Evolutionary conservation across 495 filamentous ascomycete species (phyloP).

Genomic region (Aspergillus sclerotioniger): DNA sequence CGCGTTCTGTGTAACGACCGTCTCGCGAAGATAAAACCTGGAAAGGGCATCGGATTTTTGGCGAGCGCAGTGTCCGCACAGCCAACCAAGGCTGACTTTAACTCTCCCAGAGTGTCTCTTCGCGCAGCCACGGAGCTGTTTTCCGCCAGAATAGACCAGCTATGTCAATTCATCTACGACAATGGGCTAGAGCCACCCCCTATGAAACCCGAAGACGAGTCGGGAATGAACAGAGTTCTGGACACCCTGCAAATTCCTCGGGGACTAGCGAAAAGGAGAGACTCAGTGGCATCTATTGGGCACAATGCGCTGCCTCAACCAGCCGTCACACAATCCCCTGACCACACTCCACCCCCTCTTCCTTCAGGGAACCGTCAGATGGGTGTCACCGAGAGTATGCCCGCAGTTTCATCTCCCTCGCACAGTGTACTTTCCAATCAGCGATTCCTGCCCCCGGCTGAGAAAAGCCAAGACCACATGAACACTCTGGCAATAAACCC

Average conservation of each 20-base stretch:
- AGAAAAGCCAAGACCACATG: constrained; percentile 21
- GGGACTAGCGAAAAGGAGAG: constrained; percentile 18
- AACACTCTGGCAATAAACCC: constrained; percentile 26
- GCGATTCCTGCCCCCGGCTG: constrained; percentile 17
- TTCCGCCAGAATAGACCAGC: constrained; percentile 45
- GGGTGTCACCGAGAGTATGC: constrained; percentile 5
- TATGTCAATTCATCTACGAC: constrained; percentile 46
- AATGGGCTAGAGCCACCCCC: constrained; percentile 40
- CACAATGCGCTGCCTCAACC: neutral
- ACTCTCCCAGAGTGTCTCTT: constrained; percentile 40
- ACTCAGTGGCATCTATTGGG: constrained; percentile 1
- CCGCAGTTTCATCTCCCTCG: constrained; percentile 14
- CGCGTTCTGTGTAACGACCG: neutral
- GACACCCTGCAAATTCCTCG: constrained; percentile 47
- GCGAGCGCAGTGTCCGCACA: neutral
- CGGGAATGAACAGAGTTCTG: constrained; percentile 43
- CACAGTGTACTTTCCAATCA: constrained; percentile 19
- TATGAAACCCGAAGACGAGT: constrained; percentile 46
- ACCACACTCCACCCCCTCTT: constrained; percentile 17
- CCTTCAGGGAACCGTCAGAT: constrained; percentile 17
- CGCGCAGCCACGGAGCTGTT: constrained; percentile 49
- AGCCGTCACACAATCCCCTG: constrained; percentile 14
- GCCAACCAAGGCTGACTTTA: constrained; percentile 3
- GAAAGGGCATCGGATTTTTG: neutral
- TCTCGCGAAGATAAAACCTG: neutral